Percentiles rank a stretch among this genome's conserved stretches.
Conservation (phyloP, 805 yeast genomes). For the Spathaspora passalidarum region DNA sequence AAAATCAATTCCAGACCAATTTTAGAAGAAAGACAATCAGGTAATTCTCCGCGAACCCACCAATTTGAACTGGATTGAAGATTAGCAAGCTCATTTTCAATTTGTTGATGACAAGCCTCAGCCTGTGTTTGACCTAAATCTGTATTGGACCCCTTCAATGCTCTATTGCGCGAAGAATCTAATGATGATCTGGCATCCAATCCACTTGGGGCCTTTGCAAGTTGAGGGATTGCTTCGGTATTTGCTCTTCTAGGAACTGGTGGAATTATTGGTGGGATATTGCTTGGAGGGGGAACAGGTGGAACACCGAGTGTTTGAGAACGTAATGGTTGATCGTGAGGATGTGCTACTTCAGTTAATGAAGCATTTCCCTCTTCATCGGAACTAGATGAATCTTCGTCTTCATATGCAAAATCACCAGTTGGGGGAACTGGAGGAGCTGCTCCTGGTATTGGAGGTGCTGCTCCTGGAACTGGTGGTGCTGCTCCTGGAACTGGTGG, state of each 20-base stretch:
- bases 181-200: constrained; percentile 9
- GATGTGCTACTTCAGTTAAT: constrained; percentile 13
- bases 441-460: constrained; percentile 11
- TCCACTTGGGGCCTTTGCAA: constrained; percentile 5
- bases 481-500: constrained; percentile 13
- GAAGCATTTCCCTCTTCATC: constrained; percentile 23
- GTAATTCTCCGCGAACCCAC: constrained; percentile 66
- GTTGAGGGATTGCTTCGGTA: background rate
- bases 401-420: constrained; percentile 10
- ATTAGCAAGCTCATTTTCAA: constrained; percentile 29
- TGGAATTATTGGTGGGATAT: constrained; percentile 8
- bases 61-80: constrained; percentile 43
- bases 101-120: constrained; percentile 17
- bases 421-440: constrained; percentile 20
- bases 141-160: constrained; percentile 10
- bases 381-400: constrained; percentile 3
- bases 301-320: background rate
- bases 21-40: constrained; percentile 44
- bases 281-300: constrained; percentile 1
- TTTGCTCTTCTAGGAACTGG: constrained; percentile 6
- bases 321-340: constrained; percentile 12
- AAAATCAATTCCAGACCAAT: constrained; percentile 49
- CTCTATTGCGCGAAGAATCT: constrained; percentile 13
- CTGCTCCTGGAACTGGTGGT: constrained; percentile 19
- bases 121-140: constrained; percentile 27